phyloP scores from a whole-genome alignment of 345 rosid species.

The Camelina hispida region DNA sequence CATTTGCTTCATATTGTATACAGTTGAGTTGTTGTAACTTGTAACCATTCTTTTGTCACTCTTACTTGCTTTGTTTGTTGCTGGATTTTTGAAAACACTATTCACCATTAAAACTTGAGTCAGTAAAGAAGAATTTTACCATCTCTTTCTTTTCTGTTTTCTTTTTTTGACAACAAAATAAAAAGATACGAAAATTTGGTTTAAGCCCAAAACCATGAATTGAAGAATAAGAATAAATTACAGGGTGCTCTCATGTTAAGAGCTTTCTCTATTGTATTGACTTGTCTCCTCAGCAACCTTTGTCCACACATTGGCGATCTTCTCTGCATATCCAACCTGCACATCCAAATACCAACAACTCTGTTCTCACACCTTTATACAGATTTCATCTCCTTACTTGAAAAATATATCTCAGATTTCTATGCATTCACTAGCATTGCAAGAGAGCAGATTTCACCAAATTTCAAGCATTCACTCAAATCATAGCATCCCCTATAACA shows the following conservation, averaged over 20 bases:
- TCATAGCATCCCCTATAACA: not conserved
- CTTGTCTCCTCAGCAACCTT: slow-evolving; percentile 91
- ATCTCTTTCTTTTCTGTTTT: not conserved
- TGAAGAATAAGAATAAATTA: slow-evolving; percentile 25
- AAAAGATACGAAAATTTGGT: not conserved
- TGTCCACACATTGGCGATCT: slow-evolving; percentile 89
- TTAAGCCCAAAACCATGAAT: slow-evolving; percentile 25
- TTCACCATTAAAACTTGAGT: not conserved
- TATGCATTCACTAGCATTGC: slow-evolving; percentile 3
- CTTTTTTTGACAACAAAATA: not conserved
- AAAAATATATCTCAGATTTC: not conserved
- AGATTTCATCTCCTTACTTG: slow-evolving; percentile 11
- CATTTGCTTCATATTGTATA: slow-evolving; percentile 9
- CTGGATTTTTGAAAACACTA: not conserved
- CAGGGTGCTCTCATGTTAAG: slow-evolving; percentile 21
- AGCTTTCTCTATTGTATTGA: slow-evolving; percentile 61
- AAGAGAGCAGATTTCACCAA: not conserved
- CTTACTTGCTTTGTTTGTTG: slow-evolving; percentile 7
- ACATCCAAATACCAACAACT: slow-evolving; percentile 32
- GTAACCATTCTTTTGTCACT: slow-evolving; percentile 33
- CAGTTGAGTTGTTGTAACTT: slow-evolving; percentile 18
- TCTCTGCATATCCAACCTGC: slow-evolving; percentile 98
- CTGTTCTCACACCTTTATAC: slow-evolving; percentile 2
- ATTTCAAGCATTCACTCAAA: not conserved
- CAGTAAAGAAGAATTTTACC: not conserved